A percentile compares a stretch with the other conserved stretches of the same genome.
Conservation (phyloP, 768 basidiomycete species). For the Boletus rufocinnamomeus region DNA sequence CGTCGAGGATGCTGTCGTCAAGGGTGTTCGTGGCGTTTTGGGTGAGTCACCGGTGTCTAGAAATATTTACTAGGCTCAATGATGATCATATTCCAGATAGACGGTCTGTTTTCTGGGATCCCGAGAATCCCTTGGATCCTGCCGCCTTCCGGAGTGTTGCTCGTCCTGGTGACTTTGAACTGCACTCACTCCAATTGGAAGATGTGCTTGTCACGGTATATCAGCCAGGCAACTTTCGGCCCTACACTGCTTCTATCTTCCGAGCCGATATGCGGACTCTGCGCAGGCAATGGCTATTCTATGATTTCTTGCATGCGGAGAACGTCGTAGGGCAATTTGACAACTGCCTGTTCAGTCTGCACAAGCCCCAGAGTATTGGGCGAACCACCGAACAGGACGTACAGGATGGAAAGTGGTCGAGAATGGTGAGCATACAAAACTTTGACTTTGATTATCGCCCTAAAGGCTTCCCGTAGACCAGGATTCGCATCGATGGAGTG, state of each 20-base stretch:
- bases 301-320: constrained; percentile 88
- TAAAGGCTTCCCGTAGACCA: constrained; percentile 55
- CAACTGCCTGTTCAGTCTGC: constrained; percentile 95
- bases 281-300: constrained; percentile 93
- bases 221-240: constrained; percentile 90
- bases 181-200: constrained; percentile 86
- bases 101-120: constrained; percentile 83
- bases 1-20: constrained; percentile 86
- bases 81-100: constrained; percentile 59
- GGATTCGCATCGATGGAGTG: constrained; percentile 95
- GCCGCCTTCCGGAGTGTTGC: constrained; percentile 75
- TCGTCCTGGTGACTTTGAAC: constrained; percentile 84
- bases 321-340: constrained; percentile 97
- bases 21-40: constrained; percentile 91
- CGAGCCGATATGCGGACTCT: constrained; percentile 83
- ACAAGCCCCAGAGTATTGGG: constrained; percentile 94
- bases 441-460: background rate
- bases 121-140: constrained; percentile 77
- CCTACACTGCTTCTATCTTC: constrained; percentile 91
- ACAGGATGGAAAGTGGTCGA: constrained; percentile 79
- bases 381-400: constrained; percentile 84
- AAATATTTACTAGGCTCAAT: background rate
- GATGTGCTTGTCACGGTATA: constrained; percentile 94
- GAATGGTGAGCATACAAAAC: constrained; percentile 66
- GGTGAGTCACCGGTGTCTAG: constrained; percentile 49